These are phyloP conservation scores for Trichothecium roseum DNA, from an alignment of 2,329 filamentous ascomycete species.

Conservation along the genomic window DNA sequence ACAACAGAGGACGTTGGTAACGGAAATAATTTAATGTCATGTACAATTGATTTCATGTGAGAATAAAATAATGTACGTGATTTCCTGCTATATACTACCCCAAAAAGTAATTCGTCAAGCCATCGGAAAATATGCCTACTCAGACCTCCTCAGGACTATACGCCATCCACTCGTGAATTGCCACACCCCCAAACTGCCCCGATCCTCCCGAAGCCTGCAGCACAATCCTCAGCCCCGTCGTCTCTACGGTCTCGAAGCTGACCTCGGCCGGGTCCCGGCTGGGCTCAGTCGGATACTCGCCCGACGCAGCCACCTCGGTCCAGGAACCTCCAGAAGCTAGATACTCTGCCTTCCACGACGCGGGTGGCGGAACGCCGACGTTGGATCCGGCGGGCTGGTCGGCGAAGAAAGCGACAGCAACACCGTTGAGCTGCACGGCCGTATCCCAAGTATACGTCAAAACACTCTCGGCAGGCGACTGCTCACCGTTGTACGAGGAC, in stretches of 20 bases:
- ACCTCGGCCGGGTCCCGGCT: conserved; percentile 17
- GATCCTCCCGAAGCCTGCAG: conserved; percentile 12
- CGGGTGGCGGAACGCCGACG: conserved; percentile 18
- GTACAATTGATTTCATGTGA: no score
- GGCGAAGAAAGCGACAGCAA: conserved; percentile 18
- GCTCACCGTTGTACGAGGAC: conserved; percentile 20
- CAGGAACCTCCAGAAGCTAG: conserved; percentile 9
- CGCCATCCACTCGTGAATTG: conserved; percentile 16
- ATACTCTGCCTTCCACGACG: conserved; percentile 16
- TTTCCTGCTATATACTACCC: no score
- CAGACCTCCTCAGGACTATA: conserved; percentile 5
- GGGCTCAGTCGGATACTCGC: conserved; percentile 13
- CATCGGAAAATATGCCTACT: no score
- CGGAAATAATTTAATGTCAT: no score
- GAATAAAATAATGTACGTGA: no score
- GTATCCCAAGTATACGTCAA: conserved; percentile 20
- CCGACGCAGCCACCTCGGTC: conserved; percentile 8
- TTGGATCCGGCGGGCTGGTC: conserved; percentile 17
- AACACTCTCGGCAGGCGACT: conserved; percentile 16
- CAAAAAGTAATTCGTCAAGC: no score
- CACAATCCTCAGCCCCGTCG: conserved; percentile 12
- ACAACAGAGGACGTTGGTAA: no score
- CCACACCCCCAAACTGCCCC: conserved; percentile 12
- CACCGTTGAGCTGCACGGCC: conserved; percentile 17
- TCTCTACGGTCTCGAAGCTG: conserved; percentile 14